Conservation (phyloP, 140 eudicot species). For the Senecio squalidus region DNA sequence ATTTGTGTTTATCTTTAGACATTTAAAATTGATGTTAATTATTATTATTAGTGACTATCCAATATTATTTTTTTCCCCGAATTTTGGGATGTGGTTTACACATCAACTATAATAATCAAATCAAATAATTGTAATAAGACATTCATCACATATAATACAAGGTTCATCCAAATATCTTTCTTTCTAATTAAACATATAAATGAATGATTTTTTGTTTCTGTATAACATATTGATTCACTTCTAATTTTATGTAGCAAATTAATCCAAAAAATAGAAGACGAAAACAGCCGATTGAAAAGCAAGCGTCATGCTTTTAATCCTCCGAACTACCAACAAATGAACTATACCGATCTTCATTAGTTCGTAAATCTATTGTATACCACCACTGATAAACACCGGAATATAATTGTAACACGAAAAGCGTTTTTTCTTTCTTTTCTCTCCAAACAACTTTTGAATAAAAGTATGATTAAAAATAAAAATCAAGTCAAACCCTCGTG, state of each 20-base stretch:
- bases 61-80: neutral
- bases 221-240: no score
- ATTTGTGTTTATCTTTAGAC: no score
- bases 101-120: neutral
- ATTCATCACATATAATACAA: neutral
- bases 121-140: neutral
- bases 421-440: neutral
- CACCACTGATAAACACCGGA: no score
- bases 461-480: neutral
- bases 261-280: neutral
- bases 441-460: neutral
- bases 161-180: no score
- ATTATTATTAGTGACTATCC: no score
- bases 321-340: no score
- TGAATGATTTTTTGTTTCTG: no score
- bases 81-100: conserved; percentile 3
- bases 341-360: no score
- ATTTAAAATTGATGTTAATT: no score
- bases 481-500: conserved; percentile 29
- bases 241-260: neutral
- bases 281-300: neutral
- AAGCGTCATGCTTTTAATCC: no score
- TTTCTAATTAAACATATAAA: no score
- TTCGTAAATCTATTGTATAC: no score
- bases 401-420: neutral